Evolutionary conservation across 305 asterid species (phyloP).

Genomic region (Solanum aculeatissimum): DNA sequence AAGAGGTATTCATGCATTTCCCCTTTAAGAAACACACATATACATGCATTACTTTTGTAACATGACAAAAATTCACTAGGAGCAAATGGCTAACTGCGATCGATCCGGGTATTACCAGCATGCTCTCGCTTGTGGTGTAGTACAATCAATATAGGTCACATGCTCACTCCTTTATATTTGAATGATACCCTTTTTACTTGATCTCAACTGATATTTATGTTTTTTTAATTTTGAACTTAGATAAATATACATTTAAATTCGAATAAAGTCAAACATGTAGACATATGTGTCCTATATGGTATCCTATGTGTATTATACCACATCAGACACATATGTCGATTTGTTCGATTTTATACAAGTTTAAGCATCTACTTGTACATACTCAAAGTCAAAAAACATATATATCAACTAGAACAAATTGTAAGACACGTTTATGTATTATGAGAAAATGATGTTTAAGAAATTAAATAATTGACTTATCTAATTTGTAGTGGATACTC

Average conservation of each 20-base stretch:
- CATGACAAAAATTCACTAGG: background rate
- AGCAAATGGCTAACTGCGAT: background rate
- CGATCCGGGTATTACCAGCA: background rate
- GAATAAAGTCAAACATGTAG: background rate
- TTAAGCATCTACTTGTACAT: background rate
- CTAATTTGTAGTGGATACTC: background rate
- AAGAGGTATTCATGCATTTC: background rate
- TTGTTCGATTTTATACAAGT: background rate
- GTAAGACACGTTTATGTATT: background rate
- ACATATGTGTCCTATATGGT: background rate
- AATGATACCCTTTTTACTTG: no score
- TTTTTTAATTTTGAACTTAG: background rate
- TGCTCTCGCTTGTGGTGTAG: background rate
- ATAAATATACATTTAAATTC: no score
- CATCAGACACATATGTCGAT: background rate
- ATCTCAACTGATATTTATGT: background rate
- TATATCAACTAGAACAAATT: background rate
- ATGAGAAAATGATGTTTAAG: background rate
- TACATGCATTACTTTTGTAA: background rate
- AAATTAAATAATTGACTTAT: background rate
- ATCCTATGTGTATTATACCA: background rate
- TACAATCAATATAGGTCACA: background rate
- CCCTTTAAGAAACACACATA: background rate
- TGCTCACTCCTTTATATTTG: background rate
- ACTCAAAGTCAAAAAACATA: background rate